Evolutionary conservation across 2,329 filamentous ascomycete genomes (phyloP), one percentile per base, ranked within the genome.

Genomic region (Trichothecium sympodiale): DNA sequence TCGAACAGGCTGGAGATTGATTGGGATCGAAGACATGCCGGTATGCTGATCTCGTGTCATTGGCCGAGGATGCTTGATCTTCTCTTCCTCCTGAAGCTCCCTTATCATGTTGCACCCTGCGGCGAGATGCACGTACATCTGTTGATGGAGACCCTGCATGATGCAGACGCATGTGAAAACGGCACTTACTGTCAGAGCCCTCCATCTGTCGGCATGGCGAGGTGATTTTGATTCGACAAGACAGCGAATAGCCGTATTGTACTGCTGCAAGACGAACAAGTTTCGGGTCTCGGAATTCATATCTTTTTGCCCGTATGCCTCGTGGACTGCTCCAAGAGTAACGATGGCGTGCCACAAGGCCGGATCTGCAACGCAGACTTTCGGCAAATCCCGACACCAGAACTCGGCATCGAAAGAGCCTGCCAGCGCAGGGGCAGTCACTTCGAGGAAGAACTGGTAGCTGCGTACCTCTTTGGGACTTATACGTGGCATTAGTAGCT

Each of bases 261-360:
- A 41, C 20, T 47, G 44, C 17, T 33, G 31, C 12, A 45, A 26
- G 20, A 10, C 1, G 40, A 41, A 15, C 47, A 30, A 9, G 10
- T 16, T 18, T 8, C 25, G 20, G 12, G 29, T 17, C 15, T 14
- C 20, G 6, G 20, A 25, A 10, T 25, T 15, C 2, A 8, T 29
- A 17, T 28, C 30, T 27, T 20, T 35, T 4, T 32, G 17, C 7
- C 25, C 29, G 17, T 40, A 33, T 1, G 37, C 38, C 23, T 46
- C 42, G 25, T 43, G 41, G 3, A 43, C 27, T 2, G 47, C 39
- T 12, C 45, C 43, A 2, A 50, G 39, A 6, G 41, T 38, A n/a
- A 49, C 38, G 14, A 44, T 35, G 9, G 46, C 46, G 23, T 49
- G 47, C 38, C 44, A 43, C 3, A 48, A 39, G 2, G 43, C 46